These are phyloP conservation scores for Taphrina wiesneri DNA, from an alignment of 1,139 yeast genomes.

Conservation along the genomic window DNA sequence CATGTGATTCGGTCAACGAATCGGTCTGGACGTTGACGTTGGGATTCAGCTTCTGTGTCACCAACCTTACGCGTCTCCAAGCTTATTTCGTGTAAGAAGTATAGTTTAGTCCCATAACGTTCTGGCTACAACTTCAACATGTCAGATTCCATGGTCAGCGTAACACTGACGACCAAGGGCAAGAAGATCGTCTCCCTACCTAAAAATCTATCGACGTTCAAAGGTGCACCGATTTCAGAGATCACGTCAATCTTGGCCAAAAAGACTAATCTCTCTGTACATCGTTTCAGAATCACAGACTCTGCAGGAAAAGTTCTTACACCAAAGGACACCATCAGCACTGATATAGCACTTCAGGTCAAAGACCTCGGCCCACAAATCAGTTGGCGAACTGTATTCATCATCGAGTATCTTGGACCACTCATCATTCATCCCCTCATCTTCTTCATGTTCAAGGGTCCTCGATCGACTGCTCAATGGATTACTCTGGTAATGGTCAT, in stretches of 20 bases:
- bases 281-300: slow-evolving; percentile 46
- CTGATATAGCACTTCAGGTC: slow-evolving; percentile 50
- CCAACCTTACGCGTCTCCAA: too few species aligned
- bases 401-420: slow-evolving; percentile 89
- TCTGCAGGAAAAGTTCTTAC: slow-evolving; percentile 40
- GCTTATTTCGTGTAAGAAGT: too few species aligned
- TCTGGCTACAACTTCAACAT: neutral
- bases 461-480: slow-evolving; percentile 16
- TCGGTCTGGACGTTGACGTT: neutral
- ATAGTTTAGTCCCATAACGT: too few species aligned
- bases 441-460: slow-evolving; percentile 46
- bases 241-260: slow-evolving; percentile 40
- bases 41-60: neutral
- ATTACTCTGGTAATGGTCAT: slow-evolving; percentile 51
- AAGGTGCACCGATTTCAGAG: slow-evolving; percentile 32
- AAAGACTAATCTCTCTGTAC: slow-evolving; percentile 43
- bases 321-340: slow-evolving; percentile 42
- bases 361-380: slow-evolving; percentile 94
- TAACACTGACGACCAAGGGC: slow-evolving; percentile 29
- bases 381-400: slow-evolving; percentile 83
- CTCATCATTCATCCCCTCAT: slow-evolving; percentile 72
- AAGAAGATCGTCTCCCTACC: slow-evolving; percentile 30
- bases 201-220: slow-evolving; percentile 14
- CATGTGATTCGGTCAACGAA: neutral
- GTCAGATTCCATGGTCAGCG: slow-evolving; percentile 30